Evolutionary conservation across 1,284 basidiomycete species (phyloP).

Genomic region (Malassezia restricta): DNA sequence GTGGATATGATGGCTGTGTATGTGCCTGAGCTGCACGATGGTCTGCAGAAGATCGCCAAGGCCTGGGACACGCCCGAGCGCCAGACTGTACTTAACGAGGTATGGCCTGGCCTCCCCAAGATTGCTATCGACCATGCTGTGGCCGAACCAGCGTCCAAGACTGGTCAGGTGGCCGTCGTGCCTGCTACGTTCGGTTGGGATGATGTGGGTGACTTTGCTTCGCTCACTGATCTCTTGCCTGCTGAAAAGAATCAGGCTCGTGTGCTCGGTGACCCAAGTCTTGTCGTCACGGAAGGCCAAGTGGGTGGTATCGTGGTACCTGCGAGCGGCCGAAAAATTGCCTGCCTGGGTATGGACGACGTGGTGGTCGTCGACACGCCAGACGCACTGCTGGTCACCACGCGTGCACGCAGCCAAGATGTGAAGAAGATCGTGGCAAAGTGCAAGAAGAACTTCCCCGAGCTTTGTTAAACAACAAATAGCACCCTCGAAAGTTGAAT

Average conservation of each 20-base stretch:
- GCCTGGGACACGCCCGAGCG: slow-evolving; percentile 34
- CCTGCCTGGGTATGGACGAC: slow-evolving; percentile 44
- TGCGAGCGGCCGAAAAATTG: slow-evolving; percentile 35
- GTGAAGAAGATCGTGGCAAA: slow-evolving; percentile 45
- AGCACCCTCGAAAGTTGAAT: neutral
- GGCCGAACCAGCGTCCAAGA: slow-evolving; percentile 41
- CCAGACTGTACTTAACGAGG: slow-evolving; percentile 20
- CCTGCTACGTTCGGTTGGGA: slow-evolving; percentile 47
- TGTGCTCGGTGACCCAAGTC: slow-evolving; percentile 34
- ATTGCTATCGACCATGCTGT: slow-evolving; percentile 46
- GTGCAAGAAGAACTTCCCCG: slow-evolving; percentile 37
- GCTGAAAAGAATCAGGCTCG: slow-evolving; percentile 44
- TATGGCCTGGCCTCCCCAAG: slow-evolving; percentile 42
- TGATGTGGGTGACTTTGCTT: slow-evolving; percentile 44
- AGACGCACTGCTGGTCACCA: slow-evolving; percentile 42
- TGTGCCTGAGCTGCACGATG: slow-evolving; percentile 36
- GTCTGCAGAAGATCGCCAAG: slow-evolving; percentile 33
- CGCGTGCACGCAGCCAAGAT: slow-evolving; percentile 41
- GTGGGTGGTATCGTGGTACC: slow-evolving; percentile 43
- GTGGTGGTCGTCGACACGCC: slow-evolving; percentile 45
- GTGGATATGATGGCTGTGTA: slow-evolving; percentile 30
- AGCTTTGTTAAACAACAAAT: slow-evolving; percentile 22
- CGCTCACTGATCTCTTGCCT: slow-evolving; percentile 40
- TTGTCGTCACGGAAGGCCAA: slow-evolving; percentile 42
- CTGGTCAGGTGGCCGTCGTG: slow-evolving; percentile 42